Percentiles rank a stretch among this genome's conserved stretches.
phyloP scores from a whole-genome alignment of 2,329 filamentous ascomycete genomes.

The Chlorencoelia australis region DNA sequence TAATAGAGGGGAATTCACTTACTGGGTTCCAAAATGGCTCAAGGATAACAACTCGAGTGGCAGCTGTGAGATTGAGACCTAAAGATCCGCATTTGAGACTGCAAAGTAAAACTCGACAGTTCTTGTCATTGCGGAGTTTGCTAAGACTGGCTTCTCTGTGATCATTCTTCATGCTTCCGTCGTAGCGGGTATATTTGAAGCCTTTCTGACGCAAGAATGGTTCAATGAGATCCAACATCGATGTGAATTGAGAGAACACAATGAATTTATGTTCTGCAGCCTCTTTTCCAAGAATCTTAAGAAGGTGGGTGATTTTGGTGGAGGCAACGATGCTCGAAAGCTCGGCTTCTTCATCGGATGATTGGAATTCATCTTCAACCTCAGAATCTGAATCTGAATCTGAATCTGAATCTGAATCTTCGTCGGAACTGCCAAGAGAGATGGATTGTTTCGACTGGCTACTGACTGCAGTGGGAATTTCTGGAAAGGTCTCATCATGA shows the following conservation, averaged over 20 bases:
- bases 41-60: slow-evolving; percentile 84
- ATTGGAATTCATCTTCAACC: slow-evolving; percentile 24
- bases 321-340: slow-evolving; percentile 54
- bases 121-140: slow-evolving; percentile 62
- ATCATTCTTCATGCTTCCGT: slow-evolving; percentile 92
- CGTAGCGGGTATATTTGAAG: slow-evolving; percentile 79
- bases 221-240: slow-evolving; percentile 93
- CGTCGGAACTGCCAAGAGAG: slow-evolving; percentile 22
- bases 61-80: slow-evolving; percentile 88
- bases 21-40: slow-evolving; percentile 96
- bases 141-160: slow-evolving; percentile 78
- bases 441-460: slow-evolving; percentile 12
- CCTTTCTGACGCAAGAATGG: slow-evolving; percentile 71
- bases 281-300: slow-evolving; percentile 72
- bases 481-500: slow-evolving; percentile 31
- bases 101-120: slow-evolving; percentile 77
- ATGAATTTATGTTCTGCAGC: slow-evolving; percentile 85
- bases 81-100: slow-evolving; percentile 89
- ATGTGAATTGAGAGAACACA: slow-evolving; percentile 96
- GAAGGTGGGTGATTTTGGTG: slow-evolving; percentile 82
- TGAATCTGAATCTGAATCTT: slow-evolving; percentile 24
- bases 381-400: slow-evolving; percentile 29
- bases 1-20: slow-evolving; percentile 8
- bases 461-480: slow-evolving; percentile 27
- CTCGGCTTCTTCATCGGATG: slow-evolving; percentile 32